Evolutionary conservation across 345 rosid species (phyloP).

Genomic region (Lumnitzera racemosa): DNA sequence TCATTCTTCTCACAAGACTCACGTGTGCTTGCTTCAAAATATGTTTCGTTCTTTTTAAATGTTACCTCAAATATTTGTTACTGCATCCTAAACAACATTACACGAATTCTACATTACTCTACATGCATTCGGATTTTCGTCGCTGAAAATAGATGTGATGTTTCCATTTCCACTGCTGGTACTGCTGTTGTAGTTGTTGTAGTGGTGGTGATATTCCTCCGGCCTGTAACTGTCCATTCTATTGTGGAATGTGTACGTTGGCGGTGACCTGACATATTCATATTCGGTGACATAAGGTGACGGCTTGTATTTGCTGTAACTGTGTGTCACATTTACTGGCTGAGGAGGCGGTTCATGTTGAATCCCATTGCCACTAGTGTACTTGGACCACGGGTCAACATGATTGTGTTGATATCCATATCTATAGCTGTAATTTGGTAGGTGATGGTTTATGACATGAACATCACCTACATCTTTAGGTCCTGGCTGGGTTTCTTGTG

Average conservation of each 20-base stretch:
- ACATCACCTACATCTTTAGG: constrained; percentile 44
- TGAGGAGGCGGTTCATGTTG: constrained; percentile 12
- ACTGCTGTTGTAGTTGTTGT: constrained; percentile 12
- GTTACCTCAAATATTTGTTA: constrained; percentile 9
- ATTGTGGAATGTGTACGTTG: constrained; percentile 20
- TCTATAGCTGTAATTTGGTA: constrained; percentile 37
- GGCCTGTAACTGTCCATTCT: constrained; percentile 28
- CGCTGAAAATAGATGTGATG: constrained; percentile 59
- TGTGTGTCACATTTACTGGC: constrained; percentile 35
- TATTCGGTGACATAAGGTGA: constrained; percentile 50
- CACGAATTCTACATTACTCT: constrained; percentile 26
- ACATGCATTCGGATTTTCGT: constrained; percentile 70
- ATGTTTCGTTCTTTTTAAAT: constrained; percentile 5
- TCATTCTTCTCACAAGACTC: constrained; percentile 25
- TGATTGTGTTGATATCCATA: constrained; percentile 20
- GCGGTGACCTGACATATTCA: constrained; percentile 27
- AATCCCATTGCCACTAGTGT: constrained; percentile 9
- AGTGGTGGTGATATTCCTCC: constrained; percentile 5
- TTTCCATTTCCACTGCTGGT: constrained; percentile 24
- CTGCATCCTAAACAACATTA: neutral
- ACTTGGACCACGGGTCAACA: constrained; percentile 22
- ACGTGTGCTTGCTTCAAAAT: constrained; percentile 21
- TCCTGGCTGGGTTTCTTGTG: constrained; percentile 18
- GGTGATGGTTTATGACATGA: constrained; percentile 37
- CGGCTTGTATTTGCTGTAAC: constrained; percentile 55